Evolutionary conservation across 139 green algal genomes (phyloP), one percentile per base, ranked within the genome.

Genomic region (Picochlorum sp.): DNA sequence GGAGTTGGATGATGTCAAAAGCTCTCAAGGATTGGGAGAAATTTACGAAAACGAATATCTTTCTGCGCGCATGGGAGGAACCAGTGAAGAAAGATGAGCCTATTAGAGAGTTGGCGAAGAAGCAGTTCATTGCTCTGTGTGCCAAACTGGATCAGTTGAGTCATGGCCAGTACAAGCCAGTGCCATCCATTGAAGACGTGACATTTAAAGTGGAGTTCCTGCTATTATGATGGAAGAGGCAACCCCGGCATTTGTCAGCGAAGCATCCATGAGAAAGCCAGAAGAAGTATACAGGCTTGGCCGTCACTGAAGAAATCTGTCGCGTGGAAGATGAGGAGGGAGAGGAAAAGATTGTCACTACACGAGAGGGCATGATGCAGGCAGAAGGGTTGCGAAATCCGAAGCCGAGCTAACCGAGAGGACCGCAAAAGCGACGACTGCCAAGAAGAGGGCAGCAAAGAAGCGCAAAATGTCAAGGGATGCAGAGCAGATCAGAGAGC

Each of bases 91-190:
- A 76, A 66, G 65, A 82, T 21, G 68, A 74, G 26, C 45, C 50
- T 10, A 50, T 83, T 18, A 58, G 74, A 11, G 45, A 67, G 6
- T 69, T 85, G 65, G 82, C 81, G 1, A 58, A 66, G 2, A 52
- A 64, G 9, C 80, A 97, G 67, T 90, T 95, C 71, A 82, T 84
- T 57, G 73, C 72, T 44, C 77, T 98, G 14, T 88, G 75, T 7
- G 68, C 45, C 32, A 90, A 91, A 74, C 85, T 98, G 60, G 92
- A 98, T 58, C 83, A 90, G 3, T 81, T 98, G 51, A 79, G 73
- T 3, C 87, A 93, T 79, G 92, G 95, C 77, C 77, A 91, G 65
- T 98, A 86, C 55, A 74, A 87, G n/a, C 92, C 92, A 10, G 89
- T 90, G 63, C 92, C 87, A 1, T 80, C 92, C 24, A 70, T 96